Evolutionary conservation across 306 rosid species (phyloP), one percentile per base, ranked within the genome.

Genomic region (Spatholobus suberectus): DNA sequence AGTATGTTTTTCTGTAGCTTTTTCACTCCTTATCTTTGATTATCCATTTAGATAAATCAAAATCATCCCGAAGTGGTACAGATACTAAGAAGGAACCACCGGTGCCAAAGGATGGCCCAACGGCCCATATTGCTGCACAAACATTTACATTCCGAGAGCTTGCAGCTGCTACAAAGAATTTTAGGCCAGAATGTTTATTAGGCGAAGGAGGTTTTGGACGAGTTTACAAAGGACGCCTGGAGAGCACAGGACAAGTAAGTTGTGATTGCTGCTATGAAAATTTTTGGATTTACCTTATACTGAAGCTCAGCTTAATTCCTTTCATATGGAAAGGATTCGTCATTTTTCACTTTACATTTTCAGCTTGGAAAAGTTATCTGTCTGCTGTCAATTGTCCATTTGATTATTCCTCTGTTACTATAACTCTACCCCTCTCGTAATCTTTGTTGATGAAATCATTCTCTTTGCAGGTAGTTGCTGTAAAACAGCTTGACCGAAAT

Each of bases 191-290:
- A 86, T 88, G 90, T 84, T 89, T 96, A 57, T 61, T 96, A 67
- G 99, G 99, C 0, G 99, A 94, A 90, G 99, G 99, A 70, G 99
- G 99, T 20, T 96, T 96, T 79, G 99, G 99, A 12, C 96, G 84
- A 23, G 99, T 96, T 73, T 96, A 96, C 79, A 96, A 96, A 86
- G 99, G 99, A 51, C 97, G 84, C 71, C 89, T 96, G 77, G 99
- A 96, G 86, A 92, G 90, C 89, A 91, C 95, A 2, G 95, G 97
- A 88, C 99, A 96, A 89, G 99, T 92, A 90, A 87, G 85, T 86
- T 78, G 79, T 72, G 66, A 58, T 71, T 63, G 32, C 71, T 82
- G 23, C 80, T 66, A 46, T 52, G 5, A 24, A 77, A 49, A 69
- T 66, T 74, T n/a, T 38, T 75, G 21, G 58, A 24, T 61, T 71